These are phyloP conservation scores for Lagerstroemia speciosa DNA, from an alignment of 345 rosid genomes.

Conservation along the genomic window DNA sequence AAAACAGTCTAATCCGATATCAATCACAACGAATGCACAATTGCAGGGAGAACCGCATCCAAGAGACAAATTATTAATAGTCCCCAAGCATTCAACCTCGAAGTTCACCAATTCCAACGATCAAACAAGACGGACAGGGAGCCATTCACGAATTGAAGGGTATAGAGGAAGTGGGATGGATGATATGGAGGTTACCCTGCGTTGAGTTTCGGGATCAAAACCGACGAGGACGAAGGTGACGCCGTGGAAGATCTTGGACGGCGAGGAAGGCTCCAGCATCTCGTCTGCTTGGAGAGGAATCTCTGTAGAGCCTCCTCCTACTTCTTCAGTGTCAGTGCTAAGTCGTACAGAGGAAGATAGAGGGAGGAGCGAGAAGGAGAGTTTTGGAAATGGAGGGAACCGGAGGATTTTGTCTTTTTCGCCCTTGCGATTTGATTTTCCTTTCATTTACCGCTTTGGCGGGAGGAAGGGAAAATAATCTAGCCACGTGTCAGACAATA, in stretches of 20 bases:
- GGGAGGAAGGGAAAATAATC: background rate
- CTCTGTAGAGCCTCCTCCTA: background rate
- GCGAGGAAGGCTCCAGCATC: constrained; percentile 28
- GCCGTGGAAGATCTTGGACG: constrained; percentile 45
- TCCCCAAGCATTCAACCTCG: background rate
- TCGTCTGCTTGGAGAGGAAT: background rate
- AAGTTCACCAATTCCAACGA: background rate
- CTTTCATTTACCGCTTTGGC: constrained; percentile 2
- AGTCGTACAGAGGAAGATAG: constrained; percentile 31
- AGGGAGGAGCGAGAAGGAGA: background rate
- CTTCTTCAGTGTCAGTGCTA: background rate
- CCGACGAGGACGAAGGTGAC: constrained; percentile 64
- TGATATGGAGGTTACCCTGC: constrained; percentile 19
- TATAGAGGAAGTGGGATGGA: background rate
- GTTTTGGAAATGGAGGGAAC: constrained; percentile 4
- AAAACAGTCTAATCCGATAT: background rate
- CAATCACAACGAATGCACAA: background rate
- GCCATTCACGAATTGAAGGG: background rate
- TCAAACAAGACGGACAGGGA: background rate
- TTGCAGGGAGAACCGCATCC: background rate
- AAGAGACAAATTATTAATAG: background rate
- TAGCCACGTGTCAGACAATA: background rate
- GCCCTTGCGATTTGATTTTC: background rate
- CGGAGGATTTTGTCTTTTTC: background rate
- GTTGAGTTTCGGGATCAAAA: constrained; percentile 34